Conservation (phyloP, 2,329 filamentous ascomycete genomes). For the Phaeoacremonium minimum region DNA sequence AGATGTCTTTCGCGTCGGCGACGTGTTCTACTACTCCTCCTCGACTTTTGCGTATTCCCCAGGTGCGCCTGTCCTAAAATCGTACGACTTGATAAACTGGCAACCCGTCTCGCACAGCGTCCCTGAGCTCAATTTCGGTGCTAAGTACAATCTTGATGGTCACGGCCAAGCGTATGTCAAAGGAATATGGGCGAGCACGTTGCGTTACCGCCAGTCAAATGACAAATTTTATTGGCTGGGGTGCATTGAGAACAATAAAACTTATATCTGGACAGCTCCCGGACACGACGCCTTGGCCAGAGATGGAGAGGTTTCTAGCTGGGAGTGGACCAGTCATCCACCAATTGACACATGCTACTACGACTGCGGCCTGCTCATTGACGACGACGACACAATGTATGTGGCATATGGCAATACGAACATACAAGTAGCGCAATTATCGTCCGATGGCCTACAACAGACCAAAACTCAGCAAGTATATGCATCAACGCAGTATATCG, state of each 20-base stretch:
- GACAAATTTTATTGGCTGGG: conserved; percentile 53
- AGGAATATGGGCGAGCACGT: conserved; percentile 52
- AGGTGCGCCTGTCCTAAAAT: conserved; percentile 51
- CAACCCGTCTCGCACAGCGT: conserved; percentile 39
- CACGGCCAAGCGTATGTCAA: conserved; percentile 42
- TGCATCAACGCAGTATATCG: conserved; percentile 33
- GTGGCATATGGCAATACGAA: conserved; percentile 47
- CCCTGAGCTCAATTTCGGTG: conserved; percentile 37
- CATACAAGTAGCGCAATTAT: conserved; percentile 47
- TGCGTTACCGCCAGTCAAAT: conserved; percentile 45
- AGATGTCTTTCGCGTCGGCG: conserved; percentile 1
- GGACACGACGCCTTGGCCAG: too few relatives aligned
- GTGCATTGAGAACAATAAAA: conserved; percentile 44
- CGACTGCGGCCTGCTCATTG: conserved; percentile 52
- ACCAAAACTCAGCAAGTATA: conserved; percentile 40
- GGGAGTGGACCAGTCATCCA: conserved; percentile 30
- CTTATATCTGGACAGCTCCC: conserved; percentile 48
- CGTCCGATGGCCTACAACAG: conserved; percentile 38
- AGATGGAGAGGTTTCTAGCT: conserved; percentile 35
- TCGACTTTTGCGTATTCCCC: conserved; percentile 3
- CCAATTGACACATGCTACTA: conserved; percentile 49
- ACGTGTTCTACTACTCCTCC: conserved; percentile 2
- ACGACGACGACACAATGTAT: conserved; percentile 56
- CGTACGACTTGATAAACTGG: conserved; percentile 51
- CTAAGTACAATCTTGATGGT: conserved; percentile 41